Base-by-base conservation (phyloP, 345 rosid species). In the Salix purpurea region DNA sequence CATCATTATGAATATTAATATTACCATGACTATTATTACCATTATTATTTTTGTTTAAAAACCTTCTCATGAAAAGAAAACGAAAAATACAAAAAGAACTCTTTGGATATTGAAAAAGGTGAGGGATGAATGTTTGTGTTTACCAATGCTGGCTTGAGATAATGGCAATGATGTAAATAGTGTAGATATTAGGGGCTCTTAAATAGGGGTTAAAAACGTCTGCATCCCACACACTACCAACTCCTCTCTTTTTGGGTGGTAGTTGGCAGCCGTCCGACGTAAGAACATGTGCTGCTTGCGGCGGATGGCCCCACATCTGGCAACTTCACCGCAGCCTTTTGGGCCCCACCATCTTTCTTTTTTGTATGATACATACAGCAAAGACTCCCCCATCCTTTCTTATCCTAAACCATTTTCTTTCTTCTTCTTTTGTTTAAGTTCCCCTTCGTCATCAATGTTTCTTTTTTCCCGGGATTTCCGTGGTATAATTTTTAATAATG, bases 211-310 rank as follows among this genome's bases (percentile, higher is more conserved):
- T 1, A 2, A 4, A 67, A 23, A 42, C 72, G 74, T 44, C 82
- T 0, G 39, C 32, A 28, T 66, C 79, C 52, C 13, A 24, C 79
- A 72, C 77, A 70, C 1, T 73, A 80, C 86, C 84, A 80, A 80
- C 80, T 72, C 82, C 80, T 3, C 75, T 52, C 72, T 54, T 74
- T 67, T 71, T 16, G 76, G 80, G 80, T 28, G 72, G 61, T 78
- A 6, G 83, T 83, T 80, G 86, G 84, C 68, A 71, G 82, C 82
- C 68, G 76, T 80, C 79, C 68, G 68, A 75, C 81, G 84, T 77
- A 71, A 69, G 82, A 56, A 65, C 86, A 84, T 78, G 84, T 80
- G 82, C 70, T 26, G 46, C 74, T 75, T 74, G 84, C 67, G 80
- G 76, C 77, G 60, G 79, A 37, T 73, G 81, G 54, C 37, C 79